Evolutionary conservation across 2,329 filamentous ascomycete species (phyloP), one percentile per base, ranked within the genome.

Genomic region (Fonsecaea pedrosoi): DNA sequence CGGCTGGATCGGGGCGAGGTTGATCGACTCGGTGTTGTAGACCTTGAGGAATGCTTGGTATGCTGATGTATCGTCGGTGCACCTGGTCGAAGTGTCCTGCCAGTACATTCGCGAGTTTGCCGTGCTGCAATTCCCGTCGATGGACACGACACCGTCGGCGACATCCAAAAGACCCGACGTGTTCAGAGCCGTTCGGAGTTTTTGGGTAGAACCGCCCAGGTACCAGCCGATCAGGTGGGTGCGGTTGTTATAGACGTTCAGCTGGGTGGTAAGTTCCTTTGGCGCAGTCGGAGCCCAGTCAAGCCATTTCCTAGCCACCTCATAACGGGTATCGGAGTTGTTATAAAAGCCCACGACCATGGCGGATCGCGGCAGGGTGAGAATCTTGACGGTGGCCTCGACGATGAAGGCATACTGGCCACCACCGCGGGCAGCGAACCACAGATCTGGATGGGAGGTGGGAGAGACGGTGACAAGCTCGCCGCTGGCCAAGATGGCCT

Each of bases 1-100:
- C 32, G 50, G 50, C 50, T 54, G 25, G 21, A 54, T 54, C 21
- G 50, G 50, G 1, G 50, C n/a, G 21, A 54, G 50, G 32, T 54
- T 54, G 50, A 54, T 54, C 21, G 25, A n/a, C 50, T 54, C 50
- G 50, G 50, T 54, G 4, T 54, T 54, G 50, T 54, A 54, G 12
- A 54, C 32, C 25, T 30, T 35, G 25, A 54, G 32, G 25, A 54
- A 54, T 32, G 50, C 50, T 10, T 54, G 10, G 25, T 32, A 35
- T 21, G 50, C 50, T 15, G 50, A 32, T 25, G 25, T 21, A 35
- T 54, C 50, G 8, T 54, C 50, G 21, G 50, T 54, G 32, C 50
- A 54, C 25, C 25, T 30, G 13, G 50, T 54, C 15, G 50, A 32
- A 30, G 21, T 7, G 8, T 54, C 50, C 12, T 54, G 50, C 50